Conservation (phyloP, 2,329 filamentous ascomycete species). For the Fusarium sp. region DNA sequence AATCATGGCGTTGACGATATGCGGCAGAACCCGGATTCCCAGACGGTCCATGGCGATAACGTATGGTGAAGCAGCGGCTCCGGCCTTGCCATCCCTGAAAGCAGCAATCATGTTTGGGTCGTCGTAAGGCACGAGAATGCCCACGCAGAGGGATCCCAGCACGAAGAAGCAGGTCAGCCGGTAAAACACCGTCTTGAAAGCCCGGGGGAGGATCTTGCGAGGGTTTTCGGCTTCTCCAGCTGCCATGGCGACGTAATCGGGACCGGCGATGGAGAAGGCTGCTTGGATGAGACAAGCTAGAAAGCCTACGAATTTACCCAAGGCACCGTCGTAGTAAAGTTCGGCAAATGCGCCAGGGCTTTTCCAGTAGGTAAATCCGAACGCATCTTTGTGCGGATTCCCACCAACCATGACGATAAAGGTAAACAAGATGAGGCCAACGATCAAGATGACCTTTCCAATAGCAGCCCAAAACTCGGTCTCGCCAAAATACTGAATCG, state of each 20-base stretch:
- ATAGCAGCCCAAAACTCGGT: slow-evolving; percentile 79
- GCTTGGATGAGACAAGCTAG: slow-evolving; percentile 78
- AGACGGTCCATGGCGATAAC: slow-evolving; percentile 75
- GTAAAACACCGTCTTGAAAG: slow-evolving; percentile 83
- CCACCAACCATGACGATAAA: slow-evolving; percentile 86
- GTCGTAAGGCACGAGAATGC: slow-evolving; percentile 76
- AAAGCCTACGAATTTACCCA: slow-evolving; percentile 76
- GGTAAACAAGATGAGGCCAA: slow-evolving; percentile 78
- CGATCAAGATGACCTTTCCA: slow-evolving; percentile 75
- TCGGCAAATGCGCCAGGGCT: slow-evolving; percentile 76
- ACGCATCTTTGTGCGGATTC: slow-evolving; percentile 76
- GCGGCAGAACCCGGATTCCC: slow-evolving; percentile 69
- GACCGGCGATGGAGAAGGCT: slow-evolving; percentile 73
- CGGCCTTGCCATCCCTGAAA: slow-evolving; percentile 66
- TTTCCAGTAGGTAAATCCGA: slow-evolving; percentile 75
- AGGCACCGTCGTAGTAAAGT: slow-evolving; percentile 68
- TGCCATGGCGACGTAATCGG: slow-evolving; percentile 74
- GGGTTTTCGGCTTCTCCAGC: slow-evolving; percentile 79
- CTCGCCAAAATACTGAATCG: slow-evolving; percentile 79
- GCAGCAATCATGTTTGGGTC: slow-evolving; percentile 69
- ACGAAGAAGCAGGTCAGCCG: slow-evolving; percentile 80
- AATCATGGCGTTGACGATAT: slow-evolving; percentile 78
- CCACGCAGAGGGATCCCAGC: slow-evolving; percentile 76
- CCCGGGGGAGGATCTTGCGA: slow-evolving; percentile 73
- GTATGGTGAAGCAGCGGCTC: slow-evolving; percentile 74